Base-by-base conservation (phyloP, 441 rosid species). In the Pelargonium cotyledonis region DNA sequence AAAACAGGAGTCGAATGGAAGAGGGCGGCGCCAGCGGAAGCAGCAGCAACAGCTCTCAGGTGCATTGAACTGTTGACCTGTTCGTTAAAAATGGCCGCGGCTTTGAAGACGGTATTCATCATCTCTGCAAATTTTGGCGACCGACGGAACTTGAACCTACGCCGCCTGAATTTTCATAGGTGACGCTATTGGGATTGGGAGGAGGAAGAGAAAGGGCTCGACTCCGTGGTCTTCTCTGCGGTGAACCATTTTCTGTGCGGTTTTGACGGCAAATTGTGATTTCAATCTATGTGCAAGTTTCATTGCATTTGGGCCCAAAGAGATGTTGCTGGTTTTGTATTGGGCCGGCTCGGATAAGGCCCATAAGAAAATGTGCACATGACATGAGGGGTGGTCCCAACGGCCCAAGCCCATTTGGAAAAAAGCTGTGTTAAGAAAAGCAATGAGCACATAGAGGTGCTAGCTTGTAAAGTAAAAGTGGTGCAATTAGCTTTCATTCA, bases 1-100 rank as follows among this genome's bases (percentile, higher is more conserved):
- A 91, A 83, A 67, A 87, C 82, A 1, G 92, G 85, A 7, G 95
- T 84, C 18, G 93, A 85, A 72, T 94, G 98, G 65, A 94, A 88
- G 60, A 88, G 77, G 68, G 88, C 84, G 55, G 29, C 29, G 29
- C 29, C 29, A 26, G 29, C 29, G 1, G 29, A 26, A 26, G 29
- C 29, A 26, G 23, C 23, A 21, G 29, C 29, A 26, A 26, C 29
- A 26, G 76, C 55, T 51, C 78, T 79, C 21, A 78, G 78, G 46
- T 68, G 83, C 68, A 73, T 47, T 12, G 55, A 75, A 43, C 62
- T 29, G 49, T 72, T 73, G 76, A 72, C 73, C 65, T 77, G 82
- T 8, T 80, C 80, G 66, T 72, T 76, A 10, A 67, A 75, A 79
- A 78, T 68, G 55, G 89, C 84, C 12, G 55, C n/a, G 14, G 87